phyloP scores from a whole-genome alignment of 768 basidiomycete genomes.

The Pleurotus platypus region DNA sequence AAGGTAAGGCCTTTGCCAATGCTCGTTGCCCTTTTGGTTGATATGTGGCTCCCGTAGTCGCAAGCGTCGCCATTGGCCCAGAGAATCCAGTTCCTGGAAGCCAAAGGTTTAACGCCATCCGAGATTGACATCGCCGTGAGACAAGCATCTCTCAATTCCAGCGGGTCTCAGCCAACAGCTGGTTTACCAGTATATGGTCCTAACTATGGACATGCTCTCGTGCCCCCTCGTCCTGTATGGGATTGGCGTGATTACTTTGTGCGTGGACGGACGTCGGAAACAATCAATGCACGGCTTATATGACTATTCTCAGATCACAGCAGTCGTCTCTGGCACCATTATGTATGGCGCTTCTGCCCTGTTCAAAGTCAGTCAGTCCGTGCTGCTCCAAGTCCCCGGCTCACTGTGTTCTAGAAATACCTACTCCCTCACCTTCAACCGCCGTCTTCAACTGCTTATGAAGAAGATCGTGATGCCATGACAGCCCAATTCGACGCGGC shows the following conservation, averaged over 20 bases:
- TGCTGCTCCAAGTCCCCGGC: slow-evolving; percentile 2
- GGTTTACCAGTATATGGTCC: slow-evolving; percentile 44
- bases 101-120: slow-evolving; percentile 78
- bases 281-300: slow-evolving; percentile 21
- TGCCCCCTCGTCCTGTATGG: slow-evolving; percentile 50
- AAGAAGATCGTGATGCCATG: slow-evolving; percentile 80
- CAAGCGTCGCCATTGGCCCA: slow-evolving; percentile 78
- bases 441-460: slow-evolving; percentile 84
- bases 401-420: slow-evolving; percentile 63
- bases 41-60: slow-evolving; percentile 41
- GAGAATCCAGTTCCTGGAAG: slow-evolving; percentile 90
- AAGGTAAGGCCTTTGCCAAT: slow-evolving; percentile 41
- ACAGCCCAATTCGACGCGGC: slow-evolving; percentile 89
- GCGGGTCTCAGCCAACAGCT: slow-evolving; percentile 16
- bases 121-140: slow-evolving; percentile 88
- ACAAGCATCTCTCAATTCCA: slow-evolving; percentile 41
- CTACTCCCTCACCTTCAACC: slow-evolving; percentile 88
- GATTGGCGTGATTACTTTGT: slow-evolving; percentile 99
- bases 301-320: slow-evolving; percentile 67
- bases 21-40: slow-evolving; percentile 3
- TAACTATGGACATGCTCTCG: slow-evolving; percentile 28
- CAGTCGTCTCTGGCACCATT: slow-evolving; percentile 83
- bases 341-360: slow-evolving; percentile 78
- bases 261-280: slow-evolving; percentile 24
- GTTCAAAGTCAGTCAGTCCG: slow-evolving; percentile 54